Evolutionary conservation across 495 filamentous ascomycete genomes (phyloP).

Genomic region (Tetracladium setigerum): DNA sequence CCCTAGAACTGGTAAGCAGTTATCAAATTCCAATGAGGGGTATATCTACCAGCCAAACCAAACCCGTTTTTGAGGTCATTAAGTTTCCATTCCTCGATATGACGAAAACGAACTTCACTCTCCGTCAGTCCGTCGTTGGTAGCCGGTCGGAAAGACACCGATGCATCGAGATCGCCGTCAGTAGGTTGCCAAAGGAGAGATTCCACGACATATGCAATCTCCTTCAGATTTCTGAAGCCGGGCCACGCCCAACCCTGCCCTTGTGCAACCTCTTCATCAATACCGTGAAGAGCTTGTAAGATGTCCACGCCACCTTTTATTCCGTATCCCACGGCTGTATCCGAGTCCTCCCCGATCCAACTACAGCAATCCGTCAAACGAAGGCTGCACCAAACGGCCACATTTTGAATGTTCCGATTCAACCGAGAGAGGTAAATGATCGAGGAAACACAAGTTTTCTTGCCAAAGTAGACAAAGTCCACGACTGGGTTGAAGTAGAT

Average conservation of each 20-base stretch:
- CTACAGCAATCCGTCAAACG: background rate
- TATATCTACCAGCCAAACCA: too few relatives aligned
- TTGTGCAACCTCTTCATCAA: background rate
- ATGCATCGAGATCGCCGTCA: background rate
- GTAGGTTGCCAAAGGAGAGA: background rate
- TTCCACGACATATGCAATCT: background rate
- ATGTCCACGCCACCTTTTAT: background rate
- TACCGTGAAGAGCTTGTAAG: constrained; percentile 5
- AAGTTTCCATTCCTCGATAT: background rate
- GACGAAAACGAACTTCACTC: background rate
- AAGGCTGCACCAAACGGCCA: background rate
- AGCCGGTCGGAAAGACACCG: background rate
- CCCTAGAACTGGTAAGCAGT: background rate
- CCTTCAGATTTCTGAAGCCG: constrained; percentile 1
- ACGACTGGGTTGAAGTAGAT: constrained; percentile 4
- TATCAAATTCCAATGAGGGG: too few relatives aligned
- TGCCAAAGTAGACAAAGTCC: constrained; percentile 5
- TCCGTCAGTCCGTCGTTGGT: constrained; percentile 2
- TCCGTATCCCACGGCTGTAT: background rate
- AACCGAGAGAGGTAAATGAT: background rate
- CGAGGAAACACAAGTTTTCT: constrained; percentile 3
- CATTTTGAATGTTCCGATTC: background rate
- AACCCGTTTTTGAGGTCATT: background rate
- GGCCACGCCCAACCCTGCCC: background rate
- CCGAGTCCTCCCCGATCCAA: background rate